These are phyloP conservation scores for Colletotrichum tanaceti DNA, from an alignment of 2,329 filamentous ascomycete genomes.

Conservation along the genomic window DNA sequence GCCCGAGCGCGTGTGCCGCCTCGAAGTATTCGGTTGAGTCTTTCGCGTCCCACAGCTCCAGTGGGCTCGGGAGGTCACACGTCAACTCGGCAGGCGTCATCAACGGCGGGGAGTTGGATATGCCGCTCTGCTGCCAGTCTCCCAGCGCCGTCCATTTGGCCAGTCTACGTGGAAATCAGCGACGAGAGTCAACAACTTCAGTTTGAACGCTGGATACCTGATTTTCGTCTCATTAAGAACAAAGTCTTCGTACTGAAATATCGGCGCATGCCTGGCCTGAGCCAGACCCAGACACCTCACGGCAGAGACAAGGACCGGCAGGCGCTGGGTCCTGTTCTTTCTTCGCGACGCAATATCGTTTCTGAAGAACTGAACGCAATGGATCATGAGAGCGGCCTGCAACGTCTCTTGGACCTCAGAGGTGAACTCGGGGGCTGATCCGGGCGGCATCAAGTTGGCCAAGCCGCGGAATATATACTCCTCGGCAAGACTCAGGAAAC, in stretches of 20 bases:
- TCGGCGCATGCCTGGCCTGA: slow-evolving; percentile 30
- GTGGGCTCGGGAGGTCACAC: slow-evolving; percentile 44
- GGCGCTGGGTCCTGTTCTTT: slow-evolving; percentile 36
- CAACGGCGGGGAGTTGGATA: slow-evolving; percentile 43
- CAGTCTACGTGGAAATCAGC: slow-evolving; percentile 39
- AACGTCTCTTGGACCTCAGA: slow-evolving; percentile 40
- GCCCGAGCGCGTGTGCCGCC: slow-evolving; percentile 5
- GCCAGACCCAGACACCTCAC: slow-evolving; percentile 40
- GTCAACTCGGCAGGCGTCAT: slow-evolving; percentile 44
- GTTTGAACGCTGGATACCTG: slow-evolving; percentile 31
- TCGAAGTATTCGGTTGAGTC: slow-evolving; percentile 40
- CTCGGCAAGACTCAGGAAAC: slow-evolving; percentile 38
- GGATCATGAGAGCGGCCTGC: slow-evolving; percentile 45
- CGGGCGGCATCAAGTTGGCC: slow-evolving; percentile 20
- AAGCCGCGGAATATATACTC: slow-evolving; percentile 42
- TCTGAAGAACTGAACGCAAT: slow-evolving; percentile 42
- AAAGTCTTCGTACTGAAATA: slow-evolving; percentile 40
- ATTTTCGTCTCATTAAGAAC: slow-evolving; percentile 42
- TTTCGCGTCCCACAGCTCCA: slow-evolving; percentile 45
- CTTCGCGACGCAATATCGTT: slow-evolving; percentile 35
- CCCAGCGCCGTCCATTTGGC: slow-evolving; percentile 43
- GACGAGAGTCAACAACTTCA: accelerated
- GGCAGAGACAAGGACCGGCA: slow-evolving; percentile 42
- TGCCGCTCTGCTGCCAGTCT: slow-evolving; percentile 47
- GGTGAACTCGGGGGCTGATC: slow-evolving; percentile 21